phyloP scores from a whole-genome alignment of 345 rosid genomes.

The Salix caprea region DNA sequence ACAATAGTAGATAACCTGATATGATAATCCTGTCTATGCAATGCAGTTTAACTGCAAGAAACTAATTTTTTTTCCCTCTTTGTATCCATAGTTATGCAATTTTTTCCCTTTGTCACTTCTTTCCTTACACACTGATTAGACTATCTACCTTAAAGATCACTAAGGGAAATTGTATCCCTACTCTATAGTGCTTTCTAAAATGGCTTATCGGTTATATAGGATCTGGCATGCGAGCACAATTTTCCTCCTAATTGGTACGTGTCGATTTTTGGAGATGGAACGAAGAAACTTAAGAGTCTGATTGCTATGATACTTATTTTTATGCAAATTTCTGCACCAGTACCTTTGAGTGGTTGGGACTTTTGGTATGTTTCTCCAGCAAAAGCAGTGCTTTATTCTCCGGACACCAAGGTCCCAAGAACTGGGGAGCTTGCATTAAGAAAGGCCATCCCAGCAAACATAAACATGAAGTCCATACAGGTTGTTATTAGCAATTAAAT shows the following conservation, averaged over 20 bases:
- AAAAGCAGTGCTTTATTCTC: constrained; percentile 77
- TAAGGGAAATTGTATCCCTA: neutral
- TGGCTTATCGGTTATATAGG: constrained; percentile 57
- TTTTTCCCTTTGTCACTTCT: too few relatives aligned
- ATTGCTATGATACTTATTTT: constrained; percentile 44
- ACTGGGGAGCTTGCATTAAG: constrained; percentile 93
- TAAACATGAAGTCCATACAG: constrained; percentile 84
- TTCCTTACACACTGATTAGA: neutral
- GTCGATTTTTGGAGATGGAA: constrained; percentile 29
- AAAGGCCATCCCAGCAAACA: constrained; percentile 83
- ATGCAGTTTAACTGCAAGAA: too few relatives aligned
- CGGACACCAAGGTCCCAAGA: constrained; percentile 86
- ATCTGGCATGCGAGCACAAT: constrained; percentile 17
- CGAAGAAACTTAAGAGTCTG: constrained; percentile 44
- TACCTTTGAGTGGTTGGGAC: constrained; percentile 52
- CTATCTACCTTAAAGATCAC: neutral
- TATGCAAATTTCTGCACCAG: constrained; percentile 62
- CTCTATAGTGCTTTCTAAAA: constrained; percentile 20
- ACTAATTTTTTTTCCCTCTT: too few relatives aligned
- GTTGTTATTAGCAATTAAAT: constrained; percentile 26
- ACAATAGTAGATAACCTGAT: too few relatives aligned
- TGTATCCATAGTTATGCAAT: too few relatives aligned
- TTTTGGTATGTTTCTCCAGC: constrained; percentile 48
- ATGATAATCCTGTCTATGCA: too few relatives aligned
- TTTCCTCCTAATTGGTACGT: constrained; percentile 24